Base-by-base conservation (phyloP, 2,329 filamentous ascomycete genomes). In the Verticillium dahliae region DNA sequence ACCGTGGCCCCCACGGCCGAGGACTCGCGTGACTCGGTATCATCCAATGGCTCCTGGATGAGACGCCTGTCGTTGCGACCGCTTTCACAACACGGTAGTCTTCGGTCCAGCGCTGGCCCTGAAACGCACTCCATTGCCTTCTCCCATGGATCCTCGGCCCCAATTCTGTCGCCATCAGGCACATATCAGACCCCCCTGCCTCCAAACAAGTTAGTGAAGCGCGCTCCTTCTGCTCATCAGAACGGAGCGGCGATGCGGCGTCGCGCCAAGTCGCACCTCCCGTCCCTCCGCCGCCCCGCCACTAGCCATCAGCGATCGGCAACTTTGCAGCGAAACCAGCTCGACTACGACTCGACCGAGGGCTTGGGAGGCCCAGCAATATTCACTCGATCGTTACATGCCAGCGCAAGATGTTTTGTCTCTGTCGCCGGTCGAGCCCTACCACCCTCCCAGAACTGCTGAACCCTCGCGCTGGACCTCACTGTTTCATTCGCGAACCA, bases 181-280 rank as follows among this genome's bases (percentile, higher is more conserved):
- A 70, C 77, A 18, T 63, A 72, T 18, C 76, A 72, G 65, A 75
- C 73, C 67, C 80, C 80, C 63, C 73, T 85, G 37, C 78, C 85
- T 9, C 88, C 86, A 18, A 93, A 93, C 74, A 92, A 91, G 76
- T 80, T 93, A 50, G 89, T 92, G 59, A 94, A 94, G 75, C 85
- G 90, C 63, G 81, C 85, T 41, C 81, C 87, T 3, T 85, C 88
- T 22, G 76, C 79, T 56, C 81, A 81, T 65, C 76, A 76, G 59
- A 70, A 78, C 59, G 75, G 80, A 6, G 70, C 76, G 54, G 66
- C 76, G 37, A 70, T 75, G 35, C 77, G 79, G 62, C 80, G 78
- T 62, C 78, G 81, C 65, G 80, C 86, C 37, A 85, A 77, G 65
- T 83, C 86, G 57, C 85, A 89, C 68, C 78, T 90, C 64, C 83